Conservation (phyloP, 495 filamentous ascomycete species). For the Rostrohypoxylon terebratum region DNA sequence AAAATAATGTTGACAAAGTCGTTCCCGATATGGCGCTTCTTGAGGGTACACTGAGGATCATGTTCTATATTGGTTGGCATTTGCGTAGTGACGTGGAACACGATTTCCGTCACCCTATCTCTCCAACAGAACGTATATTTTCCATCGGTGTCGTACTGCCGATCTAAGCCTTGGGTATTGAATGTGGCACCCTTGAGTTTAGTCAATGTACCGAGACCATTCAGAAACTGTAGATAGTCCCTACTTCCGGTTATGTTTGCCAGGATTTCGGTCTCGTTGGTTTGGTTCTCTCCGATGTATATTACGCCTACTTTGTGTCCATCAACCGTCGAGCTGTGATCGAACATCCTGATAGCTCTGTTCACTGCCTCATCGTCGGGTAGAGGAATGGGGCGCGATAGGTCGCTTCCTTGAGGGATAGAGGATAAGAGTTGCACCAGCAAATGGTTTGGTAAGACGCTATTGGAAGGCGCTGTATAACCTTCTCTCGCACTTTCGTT, state of each 20-base stretch:
- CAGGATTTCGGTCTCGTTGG: slow-evolving; percentile 82
- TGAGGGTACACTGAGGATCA: slow-evolving; percentile 80
- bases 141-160: slow-evolving; percentile 78
- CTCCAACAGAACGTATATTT: slow-evolving; percentile 91
- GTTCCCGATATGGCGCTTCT: slow-evolving; percentile 97
- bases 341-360: slow-evolving; percentile 82
- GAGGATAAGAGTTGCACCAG: slow-evolving; percentile 84
- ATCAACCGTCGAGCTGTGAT: slow-evolving; percentile 90
- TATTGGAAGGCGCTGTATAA: slow-evolving; percentile 56
- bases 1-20: slow-evolving; percentile 98
- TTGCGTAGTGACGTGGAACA: slow-evolving; percentile 94
- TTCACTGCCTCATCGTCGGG: slow-evolving; percentile 84
- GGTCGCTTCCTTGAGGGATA: slow-evolving; percentile 68
- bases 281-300: slow-evolving; percentile 88
- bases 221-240: slow-evolving; percentile 87
- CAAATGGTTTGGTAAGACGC: slow-evolving; percentile 83
- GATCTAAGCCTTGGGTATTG: slow-evolving; percentile 94
- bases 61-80: slow-evolving; percentile 89
- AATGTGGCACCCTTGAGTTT: slow-evolving; percentile 82
- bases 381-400: slow-evolving; percentile 78
- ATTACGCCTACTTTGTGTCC: slow-evolving; percentile 95
- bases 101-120: slow-evolving; percentile 91
- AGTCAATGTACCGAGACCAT: slow-evolving; percentile 81
- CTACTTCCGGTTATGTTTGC: slow-evolving; percentile 83
- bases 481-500: slow-evolving; percentile 53